A percentile compares a stretch with the other conserved stretches of the same genome.
These are phyloP conservation scores for Colletotrichum phormii DNA, from an alignment of 2,329 filamentous ascomycete species.

Conservation along the genomic window DNA sequence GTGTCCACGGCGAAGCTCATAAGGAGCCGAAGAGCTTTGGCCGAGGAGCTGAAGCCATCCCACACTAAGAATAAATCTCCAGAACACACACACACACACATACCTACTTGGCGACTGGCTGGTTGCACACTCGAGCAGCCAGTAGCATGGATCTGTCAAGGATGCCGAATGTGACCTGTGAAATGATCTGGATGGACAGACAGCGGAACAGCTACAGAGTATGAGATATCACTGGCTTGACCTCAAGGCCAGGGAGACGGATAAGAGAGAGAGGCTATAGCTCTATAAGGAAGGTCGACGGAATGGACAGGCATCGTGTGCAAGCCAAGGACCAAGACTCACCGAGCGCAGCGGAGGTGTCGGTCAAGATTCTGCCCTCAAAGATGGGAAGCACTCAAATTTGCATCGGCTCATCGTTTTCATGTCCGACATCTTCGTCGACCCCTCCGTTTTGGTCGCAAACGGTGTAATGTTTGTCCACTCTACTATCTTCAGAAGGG, in stretches of 20 bases:
- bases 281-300: constrained; percentile 20
- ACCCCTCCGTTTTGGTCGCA: constrained; percentile 24
- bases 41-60: neutral
- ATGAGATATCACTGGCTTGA: neutral
- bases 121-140: neutral
- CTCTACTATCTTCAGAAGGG: constrained; percentile 3
- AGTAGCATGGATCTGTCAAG: constrained; percentile 6
- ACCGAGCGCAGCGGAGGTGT: constrained; percentile 21
- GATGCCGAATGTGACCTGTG: neutral
- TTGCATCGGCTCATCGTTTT: constrained; percentile 9
- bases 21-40: neutral
- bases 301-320: constrained; percentile 5
- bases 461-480: constrained; percentile 19
- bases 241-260: neutral
- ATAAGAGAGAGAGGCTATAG: neutral
- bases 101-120: neutral
- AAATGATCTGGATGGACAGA: neutral
- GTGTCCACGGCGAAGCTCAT: neutral
- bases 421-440: neutral
- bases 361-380: neutral
- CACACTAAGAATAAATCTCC: neutral
- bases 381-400: neutral
- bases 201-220: neutral
- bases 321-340: constrained; percentile 17
- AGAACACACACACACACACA: neutral